A percentile compares a stretch with the other conserved stretches of the same genome.
Conservation (phyloP, 495 filamentous ascomycete species). For the Penicillium arizonense region DNA sequence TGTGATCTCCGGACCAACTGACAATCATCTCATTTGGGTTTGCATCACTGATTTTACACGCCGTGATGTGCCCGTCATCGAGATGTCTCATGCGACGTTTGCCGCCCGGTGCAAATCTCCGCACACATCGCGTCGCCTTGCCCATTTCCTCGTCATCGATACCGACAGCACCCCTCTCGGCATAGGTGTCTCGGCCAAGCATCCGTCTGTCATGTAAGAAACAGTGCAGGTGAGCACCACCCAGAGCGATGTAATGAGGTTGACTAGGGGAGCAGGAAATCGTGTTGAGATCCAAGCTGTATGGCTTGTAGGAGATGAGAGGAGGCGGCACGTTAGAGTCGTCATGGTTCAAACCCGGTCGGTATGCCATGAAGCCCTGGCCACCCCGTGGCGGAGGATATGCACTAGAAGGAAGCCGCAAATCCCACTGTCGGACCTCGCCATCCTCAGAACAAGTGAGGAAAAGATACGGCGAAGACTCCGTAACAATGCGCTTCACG, state of each 20-base stretch:
- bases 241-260: constrained; percentile 74
- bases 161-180: constrained; percentile 50
- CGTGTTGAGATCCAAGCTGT: constrained; percentile 68
- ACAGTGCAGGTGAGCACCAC: constrained; percentile 70
- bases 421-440: constrained; percentile 73
- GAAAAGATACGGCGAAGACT: constrained; percentile 69
- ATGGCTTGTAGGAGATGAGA: constrained; percentile 68
- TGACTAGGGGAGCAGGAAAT: constrained; percentile 72
- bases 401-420: constrained; percentile 61
- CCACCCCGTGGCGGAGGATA: constrained; percentile 58
- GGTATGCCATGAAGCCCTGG: constrained; percentile 46
- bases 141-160: constrained; percentile 58
- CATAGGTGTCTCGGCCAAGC: constrained; percentile 58
- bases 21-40: constrained; percentile 73
- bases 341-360: constrained; percentile 47
- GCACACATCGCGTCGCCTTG: constrained; percentile 66
- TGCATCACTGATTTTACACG: constrained; percentile 76
- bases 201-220: constrained; percentile 77
- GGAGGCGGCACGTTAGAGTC: constrained; percentile 62
- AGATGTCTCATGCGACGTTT: constrained; percentile 49
- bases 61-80: constrained; percentile 68
- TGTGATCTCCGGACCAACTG: constrained; percentile 73
- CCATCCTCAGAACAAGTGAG: constrained; percentile 78
- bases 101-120: constrained; percentile 65
- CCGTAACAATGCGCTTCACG: constrained; percentile 77